Evolutionary conservation across 805 yeast species (phyloP).

Genomic region (Candida caryicola): DNA sequence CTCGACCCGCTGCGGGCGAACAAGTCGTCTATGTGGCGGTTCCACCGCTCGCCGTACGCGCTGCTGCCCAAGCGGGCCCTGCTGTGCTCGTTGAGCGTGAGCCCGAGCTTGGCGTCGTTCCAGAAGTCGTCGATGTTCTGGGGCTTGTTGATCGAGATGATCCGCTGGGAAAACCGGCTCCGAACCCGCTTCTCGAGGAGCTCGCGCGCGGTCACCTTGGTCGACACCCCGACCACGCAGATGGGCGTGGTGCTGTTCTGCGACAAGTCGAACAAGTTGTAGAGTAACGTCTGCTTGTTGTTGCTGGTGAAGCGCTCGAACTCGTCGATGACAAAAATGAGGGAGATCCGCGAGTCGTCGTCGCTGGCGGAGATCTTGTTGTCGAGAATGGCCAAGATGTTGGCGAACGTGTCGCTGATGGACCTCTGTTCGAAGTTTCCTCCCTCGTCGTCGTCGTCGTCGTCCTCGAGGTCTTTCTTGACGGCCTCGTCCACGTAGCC

Average conservation of each 20-base stretch:
- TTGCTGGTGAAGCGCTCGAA: conserved; percentile 74
- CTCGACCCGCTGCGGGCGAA: conserved; percentile 1
- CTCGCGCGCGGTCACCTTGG: conserved; percentile 74
- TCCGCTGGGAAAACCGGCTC: conserved; percentile 81
- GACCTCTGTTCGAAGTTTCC: conserved; percentile 48
- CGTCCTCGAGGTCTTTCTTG: conserved; percentile 8
- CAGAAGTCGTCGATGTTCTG: conserved; percentile 48
- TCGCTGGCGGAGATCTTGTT: conserved; percentile 22
- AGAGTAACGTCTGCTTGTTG: conserved; percentile 76
- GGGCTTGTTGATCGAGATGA: conserved; percentile 58
- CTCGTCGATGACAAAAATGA: conserved; percentile 80
- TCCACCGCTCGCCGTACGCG: conserved; percentile 42
- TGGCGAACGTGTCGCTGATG: conserved; percentile 58
- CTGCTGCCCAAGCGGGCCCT: conserved; percentile 14
- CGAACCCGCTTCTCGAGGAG: conserved; percentile 86
- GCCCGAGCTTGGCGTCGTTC: conserved; percentile 41
- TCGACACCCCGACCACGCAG: conserved; percentile 75
- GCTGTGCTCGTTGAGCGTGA: conserved; percentile 25
- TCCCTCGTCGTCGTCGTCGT: conserved; percentile 9
- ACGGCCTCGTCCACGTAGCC: conserved; percentile 13
- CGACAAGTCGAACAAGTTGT: conserved; percentile 84
- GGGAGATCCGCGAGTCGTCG: conserved; percentile 42
- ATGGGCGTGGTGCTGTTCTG: conserved; percentile 70
- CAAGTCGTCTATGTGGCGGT: conserved; percentile 30
- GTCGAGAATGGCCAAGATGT: conserved; percentile 53